A percentile compares a stretch with the other conserved stretches of the same genome.
These are phyloP conservation scores for Plasmopara halstedii DNA, from an alignment of 352 stramenopile species.

Conservation along the genomic window DNA sequence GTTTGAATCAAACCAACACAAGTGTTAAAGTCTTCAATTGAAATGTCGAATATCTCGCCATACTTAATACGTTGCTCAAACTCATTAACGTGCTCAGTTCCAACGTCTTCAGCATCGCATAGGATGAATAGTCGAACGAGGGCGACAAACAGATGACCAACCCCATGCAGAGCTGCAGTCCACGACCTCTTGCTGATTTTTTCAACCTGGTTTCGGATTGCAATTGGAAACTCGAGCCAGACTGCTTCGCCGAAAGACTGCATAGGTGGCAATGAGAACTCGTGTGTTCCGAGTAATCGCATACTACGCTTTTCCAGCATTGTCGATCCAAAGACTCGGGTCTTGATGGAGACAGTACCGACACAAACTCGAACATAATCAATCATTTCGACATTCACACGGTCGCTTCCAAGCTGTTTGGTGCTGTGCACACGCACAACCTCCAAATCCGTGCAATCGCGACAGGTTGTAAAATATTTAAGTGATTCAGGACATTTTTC, in stretches of 20 bases:
- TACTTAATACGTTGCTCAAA: constrained; percentile 59
- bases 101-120: constrained; percentile 77
- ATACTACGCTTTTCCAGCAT: constrained; percentile 80
- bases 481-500: constrained; percentile 51
- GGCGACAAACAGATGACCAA: constrained; percentile 89
- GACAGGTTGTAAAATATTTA: constrained; percentile 82
- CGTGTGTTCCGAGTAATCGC: constrained; percentile 68
- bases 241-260: constrained; percentile 91
- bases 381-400: constrained; percentile 1
- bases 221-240: constrained; percentile 90
- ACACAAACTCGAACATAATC: constrained; percentile 34
- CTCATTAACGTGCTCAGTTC: constrained; percentile 77
- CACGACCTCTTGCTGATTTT: constrained; percentile 21
- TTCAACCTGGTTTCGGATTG: constrained; percentile 38
- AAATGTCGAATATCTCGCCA: neutral
- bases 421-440: constrained; percentile 58
- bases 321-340: constrained; percentile 75
- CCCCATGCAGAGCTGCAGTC: constrained; percentile 57
- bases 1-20: constrained; percentile 1
- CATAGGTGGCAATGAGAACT: constrained; percentile 94
- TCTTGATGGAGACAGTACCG: constrained; percentile 73
- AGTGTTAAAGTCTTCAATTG: neutral
- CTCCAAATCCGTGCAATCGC: constrained; percentile 86
- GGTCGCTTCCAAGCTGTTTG: constrained; percentile 1
- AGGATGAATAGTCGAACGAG: constrained; percentile 92